Evolutionary conservation across 768 basidiomycete species (phyloP).

Genomic region (Rubroboletus pulcherrimus): DNA sequence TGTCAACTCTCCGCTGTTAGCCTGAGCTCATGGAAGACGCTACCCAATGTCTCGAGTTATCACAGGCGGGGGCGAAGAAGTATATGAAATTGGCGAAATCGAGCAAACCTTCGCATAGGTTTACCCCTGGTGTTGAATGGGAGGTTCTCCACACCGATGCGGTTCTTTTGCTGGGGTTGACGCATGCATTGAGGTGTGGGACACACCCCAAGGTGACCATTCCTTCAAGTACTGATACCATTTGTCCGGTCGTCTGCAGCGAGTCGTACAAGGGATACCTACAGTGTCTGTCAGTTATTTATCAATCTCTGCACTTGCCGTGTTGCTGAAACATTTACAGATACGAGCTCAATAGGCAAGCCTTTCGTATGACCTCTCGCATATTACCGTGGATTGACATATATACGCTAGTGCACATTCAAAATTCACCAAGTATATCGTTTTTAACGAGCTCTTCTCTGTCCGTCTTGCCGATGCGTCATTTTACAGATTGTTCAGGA

Average conservation of each 20-base stretch:
- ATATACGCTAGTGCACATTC: constrained; percentile 50
- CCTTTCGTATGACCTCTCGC: neutral
- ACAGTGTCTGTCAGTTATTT: constrained; percentile 60
- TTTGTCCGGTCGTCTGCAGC: constrained; percentile 30
- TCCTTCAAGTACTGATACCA: constrained; percentile 6
- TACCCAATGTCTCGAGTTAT: constrained; percentile 45
- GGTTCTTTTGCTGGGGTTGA: constrained; percentile 65
- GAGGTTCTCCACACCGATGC: constrained; percentile 75
- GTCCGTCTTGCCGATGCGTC: constrained; percentile 1
- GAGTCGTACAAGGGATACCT: constrained; percentile 78
- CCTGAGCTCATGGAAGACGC: constrained; percentile 63
- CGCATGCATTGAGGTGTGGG: constrained; percentile 62
- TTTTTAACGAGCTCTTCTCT: neutral
- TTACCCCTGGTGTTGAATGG: constrained; percentile 67
- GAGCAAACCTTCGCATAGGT: constrained; percentile 36
- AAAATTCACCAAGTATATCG: constrained; percentile 65
- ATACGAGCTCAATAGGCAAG: constrained; percentile 54
- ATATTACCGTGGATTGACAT: constrained; percentile 20
- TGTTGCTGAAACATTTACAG: constrained; percentile 24
- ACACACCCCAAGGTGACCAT: neutral
- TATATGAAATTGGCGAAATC: constrained; percentile 39
- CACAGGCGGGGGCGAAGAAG: constrained; percentile 61
- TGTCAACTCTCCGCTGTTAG: constrained; percentile 29
- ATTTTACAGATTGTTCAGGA: constrained; percentile 56
- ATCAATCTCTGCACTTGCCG: neutral